Base-by-base conservation (phyloP, 2,329 filamentous ascomycete genomes). In the Elsinoe australis region DNA sequence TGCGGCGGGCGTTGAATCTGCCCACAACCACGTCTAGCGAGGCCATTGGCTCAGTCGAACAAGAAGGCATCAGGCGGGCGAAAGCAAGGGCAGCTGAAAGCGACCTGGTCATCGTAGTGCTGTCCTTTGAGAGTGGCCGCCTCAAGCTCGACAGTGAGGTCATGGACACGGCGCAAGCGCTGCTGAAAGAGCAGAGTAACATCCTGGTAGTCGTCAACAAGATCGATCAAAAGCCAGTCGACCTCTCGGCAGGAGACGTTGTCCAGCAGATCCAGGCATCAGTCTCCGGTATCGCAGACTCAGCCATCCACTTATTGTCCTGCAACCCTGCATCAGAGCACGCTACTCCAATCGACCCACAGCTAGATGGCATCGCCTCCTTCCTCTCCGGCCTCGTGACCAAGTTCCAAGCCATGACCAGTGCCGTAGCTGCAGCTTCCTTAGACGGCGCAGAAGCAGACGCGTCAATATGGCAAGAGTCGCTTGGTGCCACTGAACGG, bases 1-100 rank as follows among this genome's bases (percentile, higher is more conserved):
- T 98, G 56, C 75, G 88, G 42, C 78, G 74, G 39, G 64, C 57
- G 28, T 53, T 56, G 18, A 51, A 56, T 53, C 14, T 55, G 56
- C 42, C 49, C 57, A 21, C 51, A 57, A 47, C 49, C 3, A 17
- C 36, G 21, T 51, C 38, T 49, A 57, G 50, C n/a, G 51, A 51
- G 3, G 49, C 58, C 3, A 79, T 95, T 51, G 86, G 88, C 0
- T 71, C 75, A 7, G 75, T 98, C 19, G 92, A 98, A 61, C 72
- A 82, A 61, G 92, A 98, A 64, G 92, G 92, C 1, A 96, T 98
- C 60, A 79, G 84, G 44, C 76, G 92, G 42, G 92, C 92, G 5
- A 87, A 83, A 62, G 78, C 81, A 51, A 83, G 85, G 58, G 92
- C 90, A 0, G 67, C 80, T 22, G 82, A 89, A 45, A 90, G 90